These are phyloP conservation scores for Rhododendron vialii DNA, from an alignment of 148 eudicot genomes.

Conservation along the genomic window DNA sequence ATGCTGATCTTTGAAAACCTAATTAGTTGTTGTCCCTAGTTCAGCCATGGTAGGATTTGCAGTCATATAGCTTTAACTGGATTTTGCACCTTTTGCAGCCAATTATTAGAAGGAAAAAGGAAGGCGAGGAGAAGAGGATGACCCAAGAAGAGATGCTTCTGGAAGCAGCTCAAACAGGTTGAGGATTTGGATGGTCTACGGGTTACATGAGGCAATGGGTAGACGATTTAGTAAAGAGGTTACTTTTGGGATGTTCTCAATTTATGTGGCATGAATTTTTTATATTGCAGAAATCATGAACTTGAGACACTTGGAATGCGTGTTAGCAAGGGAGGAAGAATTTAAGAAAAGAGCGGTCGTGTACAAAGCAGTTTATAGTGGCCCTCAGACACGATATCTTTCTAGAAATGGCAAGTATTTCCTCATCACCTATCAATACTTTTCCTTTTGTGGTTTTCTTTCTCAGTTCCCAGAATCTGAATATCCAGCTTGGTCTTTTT, in stretches of 20 bases:
- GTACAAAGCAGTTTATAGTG: conserved; percentile 74
- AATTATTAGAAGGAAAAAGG: conserved; percentile 64
- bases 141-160: conserved; percentile 98
- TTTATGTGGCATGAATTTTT: not conserved
- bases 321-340: conserved; percentile 98
- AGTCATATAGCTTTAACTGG: not conserved
- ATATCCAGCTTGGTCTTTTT: not conserved
- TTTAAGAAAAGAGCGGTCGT: conserved; percentile 92
- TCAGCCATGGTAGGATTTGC: not conserved
- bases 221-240: not conserved
- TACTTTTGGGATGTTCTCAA: not conserved
- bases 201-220: not conserved
- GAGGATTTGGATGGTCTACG: not conserved
- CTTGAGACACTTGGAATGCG: conserved; percentile 86
- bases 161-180: conserved; percentile 99
- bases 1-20: not conserved
- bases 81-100: conserved; percentile 44
- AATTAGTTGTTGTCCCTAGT: not conserved
- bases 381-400: conserved; percentile 81
- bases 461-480: not conserved
- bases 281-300: conserved; percentile 75
- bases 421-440: not conserved
- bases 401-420: conserved; percentile 67
- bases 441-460: not conserved
- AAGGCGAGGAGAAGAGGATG: conserved; percentile 96